phyloP scores from a whole-genome alignment of 2,329 filamentous ascomycete species.

The Claviceps fusiformis region DNA sequence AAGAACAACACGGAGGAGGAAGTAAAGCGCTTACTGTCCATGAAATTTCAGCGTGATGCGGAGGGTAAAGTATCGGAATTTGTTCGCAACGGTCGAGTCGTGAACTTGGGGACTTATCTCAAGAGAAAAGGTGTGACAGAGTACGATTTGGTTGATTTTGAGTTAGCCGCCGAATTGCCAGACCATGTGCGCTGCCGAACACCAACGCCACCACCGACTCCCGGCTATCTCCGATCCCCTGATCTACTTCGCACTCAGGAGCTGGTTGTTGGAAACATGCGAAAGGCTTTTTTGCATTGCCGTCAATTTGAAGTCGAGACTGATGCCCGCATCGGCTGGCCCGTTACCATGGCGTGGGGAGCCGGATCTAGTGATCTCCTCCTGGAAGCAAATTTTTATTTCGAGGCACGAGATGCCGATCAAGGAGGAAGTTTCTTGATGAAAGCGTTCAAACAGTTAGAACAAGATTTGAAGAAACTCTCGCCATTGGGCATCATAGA shows the following conservation, averaged over 20 bases:
- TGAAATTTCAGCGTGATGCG: constrained; percentile 39
- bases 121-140: constrained; percentile 40
- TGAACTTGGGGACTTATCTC: constrained; percentile 37
- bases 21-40: constrained; percentile 34
- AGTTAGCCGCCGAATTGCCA: constrained; percentile 27
- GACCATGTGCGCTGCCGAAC: constrained; percentile 31
- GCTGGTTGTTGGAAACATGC: constrained; percentile 28
- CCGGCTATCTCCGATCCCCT: constrained; percentile 27
- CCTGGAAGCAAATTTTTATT: constrained; percentile 29
- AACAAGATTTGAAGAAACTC: constrained; percentile 27
- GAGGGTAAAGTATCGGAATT: constrained; percentile 40
- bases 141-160: constrained; percentile 35
- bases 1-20: constrained; percentile 43
- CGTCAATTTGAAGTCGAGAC: constrained; percentile 28
- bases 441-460: constrained; percentile 29
- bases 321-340: constrained; percentile 25
- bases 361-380: constrained; percentile 29
- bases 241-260: constrained; percentile 31
- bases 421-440: constrained; percentile 26
- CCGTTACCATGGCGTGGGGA: constrained; percentile 29
- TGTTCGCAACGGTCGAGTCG: constrained; percentile 36
- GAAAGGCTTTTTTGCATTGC: constrained; percentile 30
- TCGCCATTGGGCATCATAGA: constrained; percentile 30
- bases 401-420: constrained; percentile 26
- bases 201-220: constrained; percentile 28